Base-by-base conservation (phyloP, 2,329 filamentous ascomycete genomes). In the Teratosphaeria pseudoeucalypti region DNA sequence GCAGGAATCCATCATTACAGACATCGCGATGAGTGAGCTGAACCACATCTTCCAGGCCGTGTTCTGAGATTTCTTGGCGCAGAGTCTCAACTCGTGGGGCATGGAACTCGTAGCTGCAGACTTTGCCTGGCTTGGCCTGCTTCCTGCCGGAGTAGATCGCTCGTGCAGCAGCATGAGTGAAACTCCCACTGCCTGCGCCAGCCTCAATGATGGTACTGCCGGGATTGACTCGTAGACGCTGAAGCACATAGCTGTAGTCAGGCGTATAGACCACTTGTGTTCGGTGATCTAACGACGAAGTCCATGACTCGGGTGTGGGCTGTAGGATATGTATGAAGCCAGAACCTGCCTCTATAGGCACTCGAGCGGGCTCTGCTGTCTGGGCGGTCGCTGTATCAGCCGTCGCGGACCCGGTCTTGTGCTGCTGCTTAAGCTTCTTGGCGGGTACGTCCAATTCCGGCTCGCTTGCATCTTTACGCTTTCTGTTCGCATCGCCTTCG, bases 181-280 rank as follows among this genome's bases (percentile, higher is more conserved):
- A 94, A 67, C 87, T 91, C 7, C 89, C 89, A 70, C 88, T 92
- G 6, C 89, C 89, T 1, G 88, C 86, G 34, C 89, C 89, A 3
- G 89, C 89, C 72, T 94, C 89, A 58, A 94, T 91, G 39, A 94
- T 77, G 23, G 80, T 81, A 54, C 84, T 82, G 5, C 90, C 89
- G 0, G 89, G 89, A 23, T 87, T 78, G 5, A 87, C 88, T 34
- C 87, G 82, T 67, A 94, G 81, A 37, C 88, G 81, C 67, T 92
- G 88, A 11, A 94, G 77, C 55, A 94, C 84, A 70, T 91, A 94
- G 76, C 89, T 92, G 75, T 91, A 92, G 72, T 94, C 89, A 16
- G 89, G 88, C 0, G 88, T 92, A 72, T 94, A 94, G 57, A 94
- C 89, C 43, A 94, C 89, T 70, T 94, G 89, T 0, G 89, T 94